Conservation (phyloP, 106 monocot species). For the Dioscorea dumetorum region DNA sequence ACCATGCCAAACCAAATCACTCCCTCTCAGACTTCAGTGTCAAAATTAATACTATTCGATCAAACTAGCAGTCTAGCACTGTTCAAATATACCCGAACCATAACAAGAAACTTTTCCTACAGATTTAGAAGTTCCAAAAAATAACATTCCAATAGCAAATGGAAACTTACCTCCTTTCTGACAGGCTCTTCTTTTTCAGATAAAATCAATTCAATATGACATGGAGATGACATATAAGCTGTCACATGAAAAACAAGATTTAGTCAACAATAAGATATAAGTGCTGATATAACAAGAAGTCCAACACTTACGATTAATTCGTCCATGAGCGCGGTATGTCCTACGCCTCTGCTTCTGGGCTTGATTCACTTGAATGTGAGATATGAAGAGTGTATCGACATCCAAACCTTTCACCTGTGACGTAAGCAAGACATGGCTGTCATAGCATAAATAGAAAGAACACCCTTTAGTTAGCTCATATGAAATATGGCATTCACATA, state of each 20-base stretch:
- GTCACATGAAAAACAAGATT: slow-evolving; percentile 1
- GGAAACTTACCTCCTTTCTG: slow-evolving; percentile 62
- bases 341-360: slow-evolving; percentile 83
- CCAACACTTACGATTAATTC: slow-evolving; percentile 67
- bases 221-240: slow-evolving; percentile 95
- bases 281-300: no score
- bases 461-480: neutral
- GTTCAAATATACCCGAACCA: no score
- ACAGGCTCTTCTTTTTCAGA: slow-evolving; percentile 93
- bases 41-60: no score
- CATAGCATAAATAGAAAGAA: neutral
- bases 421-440: neutral
- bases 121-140: no score
- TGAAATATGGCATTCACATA: slow-evolving; percentile 9
- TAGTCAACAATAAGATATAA: no score
- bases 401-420: slow-evolving; percentile 76
- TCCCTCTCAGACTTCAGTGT: no score
- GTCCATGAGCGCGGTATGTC: slow-evolving; percentile 78
- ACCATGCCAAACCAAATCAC: no score
- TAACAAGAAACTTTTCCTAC: no score
- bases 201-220: slow-evolving; percentile 76
- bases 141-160: slow-evolving; percentile 9
- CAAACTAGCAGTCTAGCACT: neutral
- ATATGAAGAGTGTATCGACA: slow-evolving; percentile 68
- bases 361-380: slow-evolving; percentile 85